phyloP scores from a whole-genome alignment of 495 filamentous ascomycete genomes.

The Hypomontagnella monticulosa region DNA sequence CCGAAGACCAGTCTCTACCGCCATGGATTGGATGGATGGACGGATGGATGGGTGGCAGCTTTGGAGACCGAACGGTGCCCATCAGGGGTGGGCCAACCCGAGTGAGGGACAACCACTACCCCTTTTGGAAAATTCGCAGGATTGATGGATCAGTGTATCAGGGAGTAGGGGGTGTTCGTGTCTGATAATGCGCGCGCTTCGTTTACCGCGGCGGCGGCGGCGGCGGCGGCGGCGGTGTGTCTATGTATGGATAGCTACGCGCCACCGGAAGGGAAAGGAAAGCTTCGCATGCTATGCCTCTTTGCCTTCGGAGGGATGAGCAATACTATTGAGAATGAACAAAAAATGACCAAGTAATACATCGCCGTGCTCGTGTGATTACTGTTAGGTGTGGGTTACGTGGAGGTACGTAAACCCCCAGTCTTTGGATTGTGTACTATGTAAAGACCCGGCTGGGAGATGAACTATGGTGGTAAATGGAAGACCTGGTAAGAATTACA shows the following conservation, averaged over 20 bases:
- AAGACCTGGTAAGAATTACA: not conserved
- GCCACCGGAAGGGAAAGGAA: constrained; percentile 6
- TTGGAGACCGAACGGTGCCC: constrained; percentile 28
- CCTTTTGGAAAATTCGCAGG: constrained; percentile 12
- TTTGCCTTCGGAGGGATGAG: constrained; percentile 16
- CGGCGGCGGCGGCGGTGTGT: constrained; percentile 19
- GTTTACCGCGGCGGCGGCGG: constrained; percentile 22
- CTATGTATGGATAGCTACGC: constrained; percentile 24
- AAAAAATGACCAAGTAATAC: not conserved
- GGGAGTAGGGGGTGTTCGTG: constrained; percentile 3
- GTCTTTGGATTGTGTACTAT: too few relatives aligned
- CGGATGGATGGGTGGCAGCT: too few relatives aligned
- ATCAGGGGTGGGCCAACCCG: not conserved
- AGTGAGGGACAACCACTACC: not conserved
- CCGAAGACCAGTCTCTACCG: constrained; percentile 36
- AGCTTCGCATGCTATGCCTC: constrained; percentile 6
- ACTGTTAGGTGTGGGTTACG: not conserved
- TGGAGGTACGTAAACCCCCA: too few relatives aligned
- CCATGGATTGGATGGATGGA: constrained; percentile 39
- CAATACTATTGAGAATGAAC: constrained; percentile 25
- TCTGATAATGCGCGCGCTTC: constrained; percentile 20
- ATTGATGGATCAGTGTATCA: constrained; percentile 20
- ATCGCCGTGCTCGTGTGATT: not conserved
- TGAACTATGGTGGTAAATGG: too few relatives aligned
- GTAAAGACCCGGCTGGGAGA: too few relatives aligned